phyloP scores from a whole-genome alignment of 2,329 filamentous ascomycete genomes.

The Claviceps maximensis region DNA sequence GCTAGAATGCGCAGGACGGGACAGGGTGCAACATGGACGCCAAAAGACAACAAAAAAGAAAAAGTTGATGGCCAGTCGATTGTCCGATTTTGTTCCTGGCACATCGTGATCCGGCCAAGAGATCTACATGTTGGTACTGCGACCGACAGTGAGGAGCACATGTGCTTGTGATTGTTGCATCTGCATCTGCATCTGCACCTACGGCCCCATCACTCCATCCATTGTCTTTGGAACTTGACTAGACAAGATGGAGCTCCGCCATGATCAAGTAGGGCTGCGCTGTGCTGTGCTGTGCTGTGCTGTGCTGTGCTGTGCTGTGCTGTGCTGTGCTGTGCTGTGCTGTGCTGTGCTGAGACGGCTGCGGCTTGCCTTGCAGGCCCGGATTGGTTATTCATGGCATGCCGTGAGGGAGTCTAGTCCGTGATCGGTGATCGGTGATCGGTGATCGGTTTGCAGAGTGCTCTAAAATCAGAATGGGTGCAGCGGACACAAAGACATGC shows the following conservation, averaged over 20 bases:
- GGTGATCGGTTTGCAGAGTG: background rate
- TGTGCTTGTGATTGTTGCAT: too few relatives aligned
- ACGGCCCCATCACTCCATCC: background rate
- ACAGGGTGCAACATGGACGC: background rate
- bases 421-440: background rate
- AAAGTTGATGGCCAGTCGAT: conserved; percentile 5
- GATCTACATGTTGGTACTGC: background rate
- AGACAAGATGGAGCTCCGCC: too few relatives aligned
- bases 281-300: background rate
- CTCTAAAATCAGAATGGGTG: background rate
- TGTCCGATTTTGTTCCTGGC: conserved; percentile 4
- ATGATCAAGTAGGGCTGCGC: background rate
- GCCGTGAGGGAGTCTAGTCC: background rate
- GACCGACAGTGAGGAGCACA: background rate
- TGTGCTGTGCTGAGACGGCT: background rate
- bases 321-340: background rate
- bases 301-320: too few relatives aligned
- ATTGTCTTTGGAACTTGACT: background rate
- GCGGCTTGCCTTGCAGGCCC: background rate
- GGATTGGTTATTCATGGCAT: background rate
- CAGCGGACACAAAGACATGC: background rate
- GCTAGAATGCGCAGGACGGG: background rate
- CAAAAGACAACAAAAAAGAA: background rate
- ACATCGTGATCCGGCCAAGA: conserved; percentile 5
- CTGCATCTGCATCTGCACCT: too few relatives aligned